Evolutionary conservation across 1,139 yeast species (phyloP).

Genomic region (Yamadazyma membranifaciens): DNA sequence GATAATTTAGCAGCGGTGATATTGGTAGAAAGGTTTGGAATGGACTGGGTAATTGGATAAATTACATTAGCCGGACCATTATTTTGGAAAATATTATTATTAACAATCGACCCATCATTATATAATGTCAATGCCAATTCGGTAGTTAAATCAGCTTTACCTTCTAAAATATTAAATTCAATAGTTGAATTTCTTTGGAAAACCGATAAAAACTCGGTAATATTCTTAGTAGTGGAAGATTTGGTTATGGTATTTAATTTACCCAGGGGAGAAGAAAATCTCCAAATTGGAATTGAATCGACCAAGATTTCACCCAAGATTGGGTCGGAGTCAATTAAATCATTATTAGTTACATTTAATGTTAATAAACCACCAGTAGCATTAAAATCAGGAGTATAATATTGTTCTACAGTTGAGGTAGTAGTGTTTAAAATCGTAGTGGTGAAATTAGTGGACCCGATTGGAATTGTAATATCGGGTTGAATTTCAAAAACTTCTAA

Average conservation of each 20-base stretch:
- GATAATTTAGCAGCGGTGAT: conserved; percentile 24
- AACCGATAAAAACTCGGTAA: conserved; percentile 20
- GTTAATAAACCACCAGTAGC: conserved; percentile 22
- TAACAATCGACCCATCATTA: conserved; percentile 11
- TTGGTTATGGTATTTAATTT: conserved; percentile 16
- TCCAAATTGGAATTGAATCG: conserved; percentile 23
- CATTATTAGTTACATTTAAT: conserved; percentile 21
- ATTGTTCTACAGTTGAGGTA: conserved; percentile 13
- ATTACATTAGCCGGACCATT: conserved; percentile 17
- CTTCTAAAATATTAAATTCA: conserved; percentile 19
- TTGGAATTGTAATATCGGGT: conserved; percentile 14
- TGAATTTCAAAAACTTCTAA: conserved; percentile 20
- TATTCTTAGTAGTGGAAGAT: conserved; percentile 20
- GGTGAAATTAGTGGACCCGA: conserved; percentile 10
- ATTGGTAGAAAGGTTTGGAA: conserved; percentile 18
- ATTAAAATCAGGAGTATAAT: conserved; percentile 18
- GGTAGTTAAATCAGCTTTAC: conserved; percentile 11
- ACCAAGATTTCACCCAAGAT: conserved; percentile 20
- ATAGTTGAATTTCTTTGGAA: conserved; percentile 15
- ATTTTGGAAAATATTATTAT: conserved; percentile 12
- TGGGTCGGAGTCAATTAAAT: conserved; percentile 14
- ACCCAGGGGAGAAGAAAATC: conserved; percentile 23
- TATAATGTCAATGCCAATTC: conserved; percentile 19
- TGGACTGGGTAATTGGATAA: conserved; percentile 12
- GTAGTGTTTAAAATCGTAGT: conserved; percentile 17